phyloP scores from a whole-genome alignment of 768 basidiomycete species.

The Suillus subalutaceus region DNA sequence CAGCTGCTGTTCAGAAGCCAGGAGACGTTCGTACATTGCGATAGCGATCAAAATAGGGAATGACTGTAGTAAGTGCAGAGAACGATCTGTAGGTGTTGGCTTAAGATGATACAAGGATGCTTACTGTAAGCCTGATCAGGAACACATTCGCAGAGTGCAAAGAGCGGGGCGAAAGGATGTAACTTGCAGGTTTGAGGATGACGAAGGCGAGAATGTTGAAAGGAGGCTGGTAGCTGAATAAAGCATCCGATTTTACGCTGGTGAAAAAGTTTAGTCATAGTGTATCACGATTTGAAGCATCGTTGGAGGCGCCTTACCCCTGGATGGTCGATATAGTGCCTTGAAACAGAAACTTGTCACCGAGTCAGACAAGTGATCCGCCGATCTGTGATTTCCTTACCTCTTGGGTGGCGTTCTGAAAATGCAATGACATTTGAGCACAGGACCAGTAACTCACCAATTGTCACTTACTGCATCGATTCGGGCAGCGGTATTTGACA shows the following conservation, averaged over 20 bases:
- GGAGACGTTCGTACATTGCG: slow-evolving; percentile 76
- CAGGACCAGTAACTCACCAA: not conserved
- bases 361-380: slow-evolving; percentile 19
- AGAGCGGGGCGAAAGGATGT: slow-evolving; percentile 69
- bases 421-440: slow-evolving; percentile 3
- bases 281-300: not conserved
- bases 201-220: slow-evolving; percentile 84
- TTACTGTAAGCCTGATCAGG: slow-evolving; percentile 77
- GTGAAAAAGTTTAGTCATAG: slow-evolving; percentile 7
- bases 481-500: slow-evolving; percentile 86
- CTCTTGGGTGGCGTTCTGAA: slow-evolving; percentile 63
- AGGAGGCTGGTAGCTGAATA: slow-evolving; percentile 92
- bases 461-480: slow-evolving; percentile 57
- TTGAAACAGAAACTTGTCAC: slow-evolving; percentile 80
- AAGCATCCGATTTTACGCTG: slow-evolving; percentile 85
- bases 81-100: slow-evolving; percentile 5
- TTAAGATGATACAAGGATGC: slow-evolving; percentile 20
- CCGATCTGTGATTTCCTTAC: slow-evolving; percentile 28
- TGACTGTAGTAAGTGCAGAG: slow-evolving; percentile 41
- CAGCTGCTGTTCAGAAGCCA: slow-evolving; percentile 51
- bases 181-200: slow-evolving; percentile 80
- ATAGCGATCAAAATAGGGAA: slow-evolving; percentile 81
- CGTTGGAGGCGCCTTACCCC: slow-evolving; percentile 52
- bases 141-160: slow-evolving; percentile 88
- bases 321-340: slow-evolving; percentile 85